Conservation (phyloP, 2,329 filamentous ascomycete species). For the Aspergillus glaucus region DNA sequence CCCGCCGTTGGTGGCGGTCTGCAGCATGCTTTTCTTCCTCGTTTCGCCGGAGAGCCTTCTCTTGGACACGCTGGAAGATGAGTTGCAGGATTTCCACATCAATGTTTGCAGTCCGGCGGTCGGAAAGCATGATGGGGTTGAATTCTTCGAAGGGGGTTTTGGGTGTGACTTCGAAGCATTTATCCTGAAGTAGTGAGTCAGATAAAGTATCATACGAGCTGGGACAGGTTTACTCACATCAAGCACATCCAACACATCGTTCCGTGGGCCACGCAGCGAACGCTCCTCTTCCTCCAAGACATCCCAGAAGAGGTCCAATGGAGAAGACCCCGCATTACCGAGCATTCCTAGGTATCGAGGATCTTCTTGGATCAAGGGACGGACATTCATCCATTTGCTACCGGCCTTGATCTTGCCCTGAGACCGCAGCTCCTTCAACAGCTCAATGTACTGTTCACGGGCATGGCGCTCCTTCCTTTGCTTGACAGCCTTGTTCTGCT, state of each 20-base stretch:
- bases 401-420: slow-evolving; percentile 81
- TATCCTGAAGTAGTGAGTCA: slow-evolving; percentile 57
- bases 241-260: slow-evolving; percentile 79
- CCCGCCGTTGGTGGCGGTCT: slow-evolving; percentile 79
- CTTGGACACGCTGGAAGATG: slow-evolving; percentile 81
- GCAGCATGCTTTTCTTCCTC: slow-evolving; percentile 77
- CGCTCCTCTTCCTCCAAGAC: slow-evolving; percentile 88
- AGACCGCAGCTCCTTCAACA: slow-evolving; percentile 67
- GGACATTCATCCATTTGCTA: slow-evolving; percentile 80
- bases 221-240: slow-evolving; percentile 55
- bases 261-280: slow-evolving; percentile 70
- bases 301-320: slow-evolving; percentile 94
- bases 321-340: slow-evolving; percentile 75
- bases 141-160: slow-evolving; percentile 89
- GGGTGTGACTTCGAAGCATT: slow-evolving; percentile 81
- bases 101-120: slow-evolving; percentile 83
- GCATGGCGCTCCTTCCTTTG: slow-evolving; percentile 77
- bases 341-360: slow-evolving; percentile 76
- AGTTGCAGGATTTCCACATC: slow-evolving; percentile 70
- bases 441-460: slow-evolving; percentile 69
- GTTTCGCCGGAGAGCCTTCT: slow-evolving; percentile 73
- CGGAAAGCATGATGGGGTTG: slow-evolving; percentile 70
- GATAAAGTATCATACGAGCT: not conserved
- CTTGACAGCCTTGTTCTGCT: slow-evolving; percentile 77
- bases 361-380: slow-evolving; percentile 69